These are phyloP conservation scores for Ogataea parapolymorpha DNA, from an alignment of 805 yeast species.

Conservation along the genomic window DNA sequence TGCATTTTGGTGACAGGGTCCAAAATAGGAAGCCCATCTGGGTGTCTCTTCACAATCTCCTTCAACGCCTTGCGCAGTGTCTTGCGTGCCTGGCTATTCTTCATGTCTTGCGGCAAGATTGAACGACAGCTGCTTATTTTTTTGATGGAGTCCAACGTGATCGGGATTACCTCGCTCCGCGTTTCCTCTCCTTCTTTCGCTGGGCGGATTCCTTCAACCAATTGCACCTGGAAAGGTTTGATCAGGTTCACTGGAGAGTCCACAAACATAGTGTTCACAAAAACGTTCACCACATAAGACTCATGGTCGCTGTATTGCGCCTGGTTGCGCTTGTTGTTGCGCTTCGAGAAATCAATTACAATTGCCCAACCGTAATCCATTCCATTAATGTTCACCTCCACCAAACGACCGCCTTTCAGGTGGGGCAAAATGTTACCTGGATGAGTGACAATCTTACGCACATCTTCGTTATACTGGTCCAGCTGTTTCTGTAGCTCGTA, in stretches of 20 bases:
- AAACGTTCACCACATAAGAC: slow-evolving; percentile 81
- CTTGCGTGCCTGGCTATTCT: slow-evolving; percentile 54
- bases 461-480: slow-evolving; percentile 66
- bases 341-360: slow-evolving; percentile 71
- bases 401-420: slow-evolving; percentile 83
- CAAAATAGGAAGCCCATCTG: slow-evolving; percentile 86
- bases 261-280: slow-evolving; percentile 70
- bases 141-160: slow-evolving; percentile 73
- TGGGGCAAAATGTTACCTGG: slow-evolving; percentile 84
- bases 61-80: slow-evolving; percentile 65
- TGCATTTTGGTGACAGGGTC: slow-evolving; percentile 94
- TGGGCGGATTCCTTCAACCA: slow-evolving; percentile 89
- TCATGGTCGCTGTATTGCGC: slow-evolving; percentile 78
- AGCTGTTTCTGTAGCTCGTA: slow-evolving; percentile 77
- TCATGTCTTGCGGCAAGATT: slow-evolving; percentile 72
- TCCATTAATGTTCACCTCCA: slow-evolving; percentile 59
- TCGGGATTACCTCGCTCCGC: slow-evolving; percentile 75
- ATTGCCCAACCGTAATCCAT: slow-evolving; percentile 96
- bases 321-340: slow-evolving; percentile 55
- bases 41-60: slow-evolving; percentile 80
- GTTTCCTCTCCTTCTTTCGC: slow-evolving; percentile 68
- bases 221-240: slow-evolving; percentile 70
- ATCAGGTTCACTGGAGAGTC: slow-evolving; percentile 84
- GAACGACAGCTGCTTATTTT: slow-evolving; percentile 78
- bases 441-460: slow-evolving; percentile 79